phyloP scores from a whole-genome alignment of 1,284 basidiomycete species.

The Cronartium quercuum region DNA sequence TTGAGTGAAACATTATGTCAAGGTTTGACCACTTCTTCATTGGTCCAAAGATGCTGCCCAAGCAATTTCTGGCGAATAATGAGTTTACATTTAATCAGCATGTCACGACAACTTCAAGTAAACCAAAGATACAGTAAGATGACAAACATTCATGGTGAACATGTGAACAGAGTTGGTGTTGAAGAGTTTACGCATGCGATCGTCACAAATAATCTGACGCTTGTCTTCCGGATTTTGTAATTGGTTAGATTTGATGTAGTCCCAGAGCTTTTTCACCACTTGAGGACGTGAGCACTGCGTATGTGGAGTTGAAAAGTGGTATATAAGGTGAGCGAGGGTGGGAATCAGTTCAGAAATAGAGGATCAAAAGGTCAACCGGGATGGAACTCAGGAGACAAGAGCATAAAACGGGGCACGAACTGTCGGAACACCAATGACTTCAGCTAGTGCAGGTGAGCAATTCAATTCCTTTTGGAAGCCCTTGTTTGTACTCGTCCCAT shows the following conservation, averaged over 20 bases:
- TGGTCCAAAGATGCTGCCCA: not conserved
- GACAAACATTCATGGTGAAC: slow-evolving; percentile 66
- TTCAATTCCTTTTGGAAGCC: slow-evolving; percentile 23
- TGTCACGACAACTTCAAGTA: not conserved
- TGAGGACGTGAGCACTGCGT: slow-evolving; percentile 72
- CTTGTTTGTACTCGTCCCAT: not conserved
- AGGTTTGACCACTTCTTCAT: not conserved
- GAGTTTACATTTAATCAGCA: not conserved
- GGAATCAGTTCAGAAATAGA: not conserved
- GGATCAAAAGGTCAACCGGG: not conserved
- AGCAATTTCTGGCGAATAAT: not conserved
- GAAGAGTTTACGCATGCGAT: slow-evolving; percentile 63
- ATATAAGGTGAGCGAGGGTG: slow-evolving; percentile 43
- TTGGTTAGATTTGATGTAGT: slow-evolving; percentile 68
- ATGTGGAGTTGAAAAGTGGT: too few species aligned
- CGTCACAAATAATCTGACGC: slow-evolving; percentile 73
- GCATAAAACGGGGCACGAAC: not conserved
- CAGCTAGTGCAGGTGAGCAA: slow-evolving; percentile 20
- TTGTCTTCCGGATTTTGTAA: slow-evolving; percentile 73
- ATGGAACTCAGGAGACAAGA: not conserved
- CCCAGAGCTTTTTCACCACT: slow-evolving; percentile 78
- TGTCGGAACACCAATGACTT: slow-evolving; percentile 20
- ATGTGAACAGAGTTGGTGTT: slow-evolving; percentile 70
- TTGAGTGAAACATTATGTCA: too few species aligned
- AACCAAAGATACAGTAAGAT: not conserved